Conservation (phyloP, 805 yeast genomes). For the Wickerhamiella slavikovae region DNA sequence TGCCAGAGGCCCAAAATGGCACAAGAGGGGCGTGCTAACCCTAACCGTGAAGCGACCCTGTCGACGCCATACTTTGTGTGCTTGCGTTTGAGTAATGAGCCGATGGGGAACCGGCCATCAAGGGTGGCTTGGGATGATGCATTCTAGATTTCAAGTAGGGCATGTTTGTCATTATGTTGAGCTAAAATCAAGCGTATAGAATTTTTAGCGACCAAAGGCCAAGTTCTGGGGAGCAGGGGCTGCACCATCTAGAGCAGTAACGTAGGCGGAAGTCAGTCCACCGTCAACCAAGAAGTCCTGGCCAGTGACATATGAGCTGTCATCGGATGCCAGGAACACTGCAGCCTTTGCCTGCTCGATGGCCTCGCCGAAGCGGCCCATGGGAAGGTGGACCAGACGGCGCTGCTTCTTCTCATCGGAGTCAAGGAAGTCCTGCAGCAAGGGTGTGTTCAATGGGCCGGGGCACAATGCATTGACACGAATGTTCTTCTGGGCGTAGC, state of each 20-base stretch:
- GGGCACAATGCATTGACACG: constrained; percentile 39
- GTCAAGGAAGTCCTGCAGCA: constrained; percentile 32
- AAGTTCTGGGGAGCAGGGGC: constrained; percentile 12
- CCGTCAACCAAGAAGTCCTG: constrained; percentile 44
- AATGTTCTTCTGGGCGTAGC: constrained; percentile 35
- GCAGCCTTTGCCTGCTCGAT: constrained; percentile 42
- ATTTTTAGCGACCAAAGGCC: constrained; percentile 12
- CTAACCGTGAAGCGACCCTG: too few relatives aligned
- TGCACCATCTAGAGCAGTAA: constrained; percentile 13
- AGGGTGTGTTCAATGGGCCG: constrained; percentile 41
- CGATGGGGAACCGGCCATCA: too few relatives aligned
- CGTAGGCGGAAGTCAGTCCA: constrained; percentile 19
- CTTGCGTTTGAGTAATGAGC: too few relatives aligned
- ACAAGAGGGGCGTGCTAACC: too few relatives aligned
- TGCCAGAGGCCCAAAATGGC: too few relatives aligned
- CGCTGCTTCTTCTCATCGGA: constrained; percentile 30
- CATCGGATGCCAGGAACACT: constrained; percentile 32
- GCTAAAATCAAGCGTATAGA: too few relatives aligned
- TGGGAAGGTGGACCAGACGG: constrained; percentile 23
- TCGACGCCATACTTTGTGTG: too few relatives aligned
- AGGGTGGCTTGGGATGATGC: too few relatives aligned
- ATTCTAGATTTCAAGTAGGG: too few relatives aligned
- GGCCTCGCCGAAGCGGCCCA: constrained; percentile 44
- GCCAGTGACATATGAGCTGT: constrained; percentile 34
- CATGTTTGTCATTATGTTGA: too few relatives aligned